Evolutionary conservation across 176 grass and related monocot genomes (phyloP).

Genomic region (Triticum monococcum): DNA sequence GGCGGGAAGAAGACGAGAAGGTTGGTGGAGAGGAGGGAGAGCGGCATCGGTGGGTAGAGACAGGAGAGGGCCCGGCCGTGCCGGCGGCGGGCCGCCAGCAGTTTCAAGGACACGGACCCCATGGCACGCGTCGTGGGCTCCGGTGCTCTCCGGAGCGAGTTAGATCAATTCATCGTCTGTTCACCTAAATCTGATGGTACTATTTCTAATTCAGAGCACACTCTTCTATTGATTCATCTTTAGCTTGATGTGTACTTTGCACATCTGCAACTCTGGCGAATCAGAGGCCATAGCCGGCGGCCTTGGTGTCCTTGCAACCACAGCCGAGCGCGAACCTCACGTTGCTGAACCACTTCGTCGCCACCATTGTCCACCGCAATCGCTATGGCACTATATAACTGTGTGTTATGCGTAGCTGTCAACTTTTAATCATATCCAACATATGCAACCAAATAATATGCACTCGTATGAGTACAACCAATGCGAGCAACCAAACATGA

Average conservation of each 20-base stretch:
- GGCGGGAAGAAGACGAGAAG: slow-evolving; percentile 63
- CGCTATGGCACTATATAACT: too few relatives aligned
- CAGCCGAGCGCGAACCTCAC: too few relatives aligned
- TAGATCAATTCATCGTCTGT: background rate
- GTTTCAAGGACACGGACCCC: slow-evolving; percentile 80
- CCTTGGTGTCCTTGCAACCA: too few relatives aligned
- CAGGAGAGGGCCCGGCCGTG: slow-evolving; percentile 41
- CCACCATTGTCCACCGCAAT: too few relatives aligned
- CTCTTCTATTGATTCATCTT: background rate
- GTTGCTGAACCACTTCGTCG: too few relatives aligned
- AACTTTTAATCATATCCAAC: too few relatives aligned
- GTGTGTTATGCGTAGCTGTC: too few relatives aligned
- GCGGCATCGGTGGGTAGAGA: slow-evolving; percentile 65
- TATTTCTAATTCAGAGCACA: background rate
- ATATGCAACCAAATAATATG: too few relatives aligned
- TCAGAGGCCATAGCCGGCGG: too few relatives aligned
- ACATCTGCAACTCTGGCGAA: background rate
- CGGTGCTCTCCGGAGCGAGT: background rate
- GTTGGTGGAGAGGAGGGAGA: slow-evolving; percentile 84
- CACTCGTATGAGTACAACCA: too few relatives aligned
- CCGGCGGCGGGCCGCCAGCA: slow-evolving; percentile 41
- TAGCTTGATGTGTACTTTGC: background rate
- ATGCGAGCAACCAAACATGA: too few relatives aligned
- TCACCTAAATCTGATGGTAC: background rate
- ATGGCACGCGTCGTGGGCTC: slow-evolving; percentile 12